A percentile compares a stretch with the other conserved stretches of the same genome.
phyloP scores from a whole-genome alignment of 108 stramenopile genomes.

The Skeletonema grethae region DNA sequence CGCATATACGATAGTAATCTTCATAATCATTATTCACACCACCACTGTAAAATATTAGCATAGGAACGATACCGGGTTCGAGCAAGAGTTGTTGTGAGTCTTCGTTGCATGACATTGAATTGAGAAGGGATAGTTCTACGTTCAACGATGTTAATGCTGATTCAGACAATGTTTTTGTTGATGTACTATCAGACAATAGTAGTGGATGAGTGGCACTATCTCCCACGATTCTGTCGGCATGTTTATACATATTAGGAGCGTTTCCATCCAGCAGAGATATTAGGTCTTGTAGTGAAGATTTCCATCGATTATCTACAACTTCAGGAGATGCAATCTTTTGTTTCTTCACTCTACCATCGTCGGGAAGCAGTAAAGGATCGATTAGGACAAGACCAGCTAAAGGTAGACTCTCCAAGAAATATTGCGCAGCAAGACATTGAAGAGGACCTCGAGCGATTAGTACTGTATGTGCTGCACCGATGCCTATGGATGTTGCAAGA shows the following conservation, averaged over 20 bases:
- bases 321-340: background rate
- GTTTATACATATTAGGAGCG: conserved; percentile 1
- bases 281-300: conserved; percentile 23
- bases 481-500: background rate
- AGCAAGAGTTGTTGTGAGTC: conserved; percentile 23
- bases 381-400: conserved; percentile 50
- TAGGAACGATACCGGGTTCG: conserved; percentile 36
- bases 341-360: conserved; percentile 29
- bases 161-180: background rate
- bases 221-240: background rate
- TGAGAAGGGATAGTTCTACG: conserved; percentile 18
- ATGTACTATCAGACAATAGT: background rate
- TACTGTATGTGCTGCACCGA: conserved; percentile 32
- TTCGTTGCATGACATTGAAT: conserved; percentile 15
- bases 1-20: conserved; percentile 35
- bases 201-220: conserved; percentile 7
- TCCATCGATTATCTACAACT: conserved; percentile 19
- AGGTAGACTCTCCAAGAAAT: conserved; percentile 50
- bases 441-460: conserved; percentile 44
- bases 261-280: conserved; percentile 18
- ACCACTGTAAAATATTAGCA: conserved; percentile 37
- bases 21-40: conserved; percentile 14
- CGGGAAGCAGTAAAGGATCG: conserved; percentile 44
- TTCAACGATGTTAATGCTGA: background rate
- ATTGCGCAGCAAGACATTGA: conserved; percentile 45